Evolutionary conservation across 2,329 filamentous ascomycete genomes (phyloP), one percentile per base, ranked within the genome.

Genomic region (Penicillium paneum): DNA sequence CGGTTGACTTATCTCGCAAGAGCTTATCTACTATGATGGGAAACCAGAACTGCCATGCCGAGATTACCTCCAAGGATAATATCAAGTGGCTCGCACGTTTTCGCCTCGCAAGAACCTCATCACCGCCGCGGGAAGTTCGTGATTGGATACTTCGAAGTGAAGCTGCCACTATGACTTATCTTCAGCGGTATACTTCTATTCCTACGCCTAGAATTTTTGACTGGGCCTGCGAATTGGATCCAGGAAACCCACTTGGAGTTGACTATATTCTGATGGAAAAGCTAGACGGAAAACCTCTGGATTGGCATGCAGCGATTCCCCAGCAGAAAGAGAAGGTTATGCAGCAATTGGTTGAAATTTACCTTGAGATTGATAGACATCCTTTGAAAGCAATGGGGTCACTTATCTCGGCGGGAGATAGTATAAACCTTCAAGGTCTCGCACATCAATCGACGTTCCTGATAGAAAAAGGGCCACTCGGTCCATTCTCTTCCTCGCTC

Each of bases 241-340:
- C 29, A 38, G 35, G 7, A 28, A 55, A 55, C 29, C 13, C 10
- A 13, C 8, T 57, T 50, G 41, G 55, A 12, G 29, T 54, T 46
- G 17, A 15, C 6, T 57, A 54, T 29, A 50, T 57, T 39, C 12
- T 57, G 8, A 57, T 57, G 36, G 50, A 54, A 40, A 54, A 54
- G 38, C 29, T 57, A 10, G 17, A 38, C 5, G 55, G 54, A 31
- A 49, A 36, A 3, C 13, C 51, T n/a, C 26, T 57, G 8, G n/a
- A 49, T 13, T 57, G 32, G 55, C 13, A 49, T 6, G 21, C 8
- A 12, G 47, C 55, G 2, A 57, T 17, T 5, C 17, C 28, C 2
- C 7, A 52, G 26, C 47, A 54, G 19, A 54, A 36, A 48, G 41
- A 40, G 13, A 54, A 54, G 32, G 28, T 57, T 7, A 57, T 48